Evolutionary conservation across 176 grass and related monocot species (phyloP).

Genomic region (Lolium multiflorum): DNA sequence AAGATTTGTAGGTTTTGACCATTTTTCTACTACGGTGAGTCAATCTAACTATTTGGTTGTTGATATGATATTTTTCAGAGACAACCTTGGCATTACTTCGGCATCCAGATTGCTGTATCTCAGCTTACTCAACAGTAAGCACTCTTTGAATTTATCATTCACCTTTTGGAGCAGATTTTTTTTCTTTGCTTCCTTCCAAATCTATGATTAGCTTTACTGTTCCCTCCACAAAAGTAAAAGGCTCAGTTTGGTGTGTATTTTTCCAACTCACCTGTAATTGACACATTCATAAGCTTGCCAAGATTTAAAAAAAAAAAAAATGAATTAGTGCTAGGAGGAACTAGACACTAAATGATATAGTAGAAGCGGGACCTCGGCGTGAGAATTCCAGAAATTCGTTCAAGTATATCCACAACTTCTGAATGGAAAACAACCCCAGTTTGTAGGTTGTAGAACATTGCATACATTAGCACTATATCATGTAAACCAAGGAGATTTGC

Average conservation of each 20-base stretch:
- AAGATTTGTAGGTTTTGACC: neutral
- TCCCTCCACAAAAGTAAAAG: constrained; percentile 2
- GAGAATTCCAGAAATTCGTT: too few species aligned
- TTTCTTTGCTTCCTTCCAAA: neutral
- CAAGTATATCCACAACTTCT: neutral
- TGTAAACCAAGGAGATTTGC: neutral
- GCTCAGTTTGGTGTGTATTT: neutral
- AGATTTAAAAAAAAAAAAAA: neutral
- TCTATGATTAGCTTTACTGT: constrained; percentile 30
- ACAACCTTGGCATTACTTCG: constrained; percentile 94
- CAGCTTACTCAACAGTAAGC: constrained; percentile 91
- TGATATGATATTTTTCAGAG: constrained; percentile 62
- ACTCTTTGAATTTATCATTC: constrained; percentile 38
- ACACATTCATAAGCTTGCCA: neutral
- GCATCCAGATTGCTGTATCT: constrained; percentile 98
- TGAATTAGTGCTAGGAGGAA: too few species aligned
- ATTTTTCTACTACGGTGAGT: constrained; percentile 13
- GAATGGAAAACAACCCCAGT: neutral
- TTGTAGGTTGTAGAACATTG: neutral
- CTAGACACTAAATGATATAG: too few species aligned
- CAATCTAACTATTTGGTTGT: constrained; percentile 2
- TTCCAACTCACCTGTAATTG: neutral
- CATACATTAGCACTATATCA: neutral
- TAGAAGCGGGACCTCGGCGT: too few species aligned
- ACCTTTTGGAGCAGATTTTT: neutral